A percentile compares a stretch with the other conserved stretches of the same genome.
These are phyloP conservation scores for Amborella trichopoda DNA, from an alignment of 164 flowering plant species.

Conservation along the genomic window DNA sequence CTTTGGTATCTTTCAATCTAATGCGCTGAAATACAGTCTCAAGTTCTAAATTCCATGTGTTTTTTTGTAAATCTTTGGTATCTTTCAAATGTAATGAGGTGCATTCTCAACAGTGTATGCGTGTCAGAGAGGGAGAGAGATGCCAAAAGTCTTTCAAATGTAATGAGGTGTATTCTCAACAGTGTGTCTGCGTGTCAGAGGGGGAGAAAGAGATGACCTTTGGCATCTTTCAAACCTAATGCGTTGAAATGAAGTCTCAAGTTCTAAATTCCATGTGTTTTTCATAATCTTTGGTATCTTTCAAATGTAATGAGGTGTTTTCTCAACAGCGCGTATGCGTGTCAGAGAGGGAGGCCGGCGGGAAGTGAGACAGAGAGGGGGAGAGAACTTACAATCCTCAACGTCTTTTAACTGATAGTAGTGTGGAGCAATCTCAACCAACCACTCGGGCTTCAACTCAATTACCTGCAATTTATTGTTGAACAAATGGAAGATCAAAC, in stretches of 20 bases:
- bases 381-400: conserved; percentile 64
- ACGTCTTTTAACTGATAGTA: conserved; percentile 86
- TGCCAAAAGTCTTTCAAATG: too few relatives aligned
- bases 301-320: not conserved
- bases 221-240: not conserved
- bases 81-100: too few relatives aligned
- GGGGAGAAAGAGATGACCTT: not conserved
- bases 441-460: conserved; percentile 87
- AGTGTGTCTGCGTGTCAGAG: not conserved
- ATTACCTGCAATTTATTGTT: conserved; percentile 47
- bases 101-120: too few relatives aligned
- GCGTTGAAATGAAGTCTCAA: not conserved
- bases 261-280: not conserved
- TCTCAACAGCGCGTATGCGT: not conserved
- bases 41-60: not conserved
- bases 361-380: conserved; percentile 9
- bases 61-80: not conserved
- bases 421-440: conserved; percentile 93
- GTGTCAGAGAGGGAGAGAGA: too few relatives aligned
- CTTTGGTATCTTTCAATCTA: not conserved
- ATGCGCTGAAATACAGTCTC: not conserved
- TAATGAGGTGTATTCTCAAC: too few relatives aligned
- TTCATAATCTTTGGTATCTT: not conserved
- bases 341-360: conserved; percentile 3
- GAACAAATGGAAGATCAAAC: too few relatives aligned